Evolutionary conservation across 768 basidiomycete genomes (phyloP).

Genomic region (Russula sp.): DNA sequence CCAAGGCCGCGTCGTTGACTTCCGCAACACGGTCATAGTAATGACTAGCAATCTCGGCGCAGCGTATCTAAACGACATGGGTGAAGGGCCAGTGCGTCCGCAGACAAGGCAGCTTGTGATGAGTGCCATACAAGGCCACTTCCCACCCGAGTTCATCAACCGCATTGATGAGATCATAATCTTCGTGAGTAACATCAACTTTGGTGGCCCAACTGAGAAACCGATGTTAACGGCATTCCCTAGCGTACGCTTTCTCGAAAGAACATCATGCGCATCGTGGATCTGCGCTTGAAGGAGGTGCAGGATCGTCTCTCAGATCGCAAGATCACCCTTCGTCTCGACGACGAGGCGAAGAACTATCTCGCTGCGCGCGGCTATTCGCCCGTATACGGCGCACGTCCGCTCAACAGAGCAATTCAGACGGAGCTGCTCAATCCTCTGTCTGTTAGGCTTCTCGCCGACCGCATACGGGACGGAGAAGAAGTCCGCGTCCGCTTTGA

Average conservation of each 20-base stretch:
- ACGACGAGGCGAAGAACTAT: slow-evolving; percentile 69
- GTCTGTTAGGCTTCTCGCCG: slow-evolving; percentile 77
- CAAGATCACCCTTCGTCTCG: slow-evolving; percentile 76
- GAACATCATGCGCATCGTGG: slow-evolving; percentile 81
- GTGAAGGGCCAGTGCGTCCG: slow-evolving; percentile 59
- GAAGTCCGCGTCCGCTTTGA: slow-evolving; percentile 71
- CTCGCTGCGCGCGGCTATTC: slow-evolving; percentile 75
- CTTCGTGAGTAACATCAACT: slow-evolving; percentile 39
- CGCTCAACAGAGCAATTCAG: slow-evolving; percentile 87
- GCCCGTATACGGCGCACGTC: slow-evolving; percentile 83
- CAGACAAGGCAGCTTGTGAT: slow-evolving; percentile 64
- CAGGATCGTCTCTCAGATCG: slow-evolving; percentile 71
- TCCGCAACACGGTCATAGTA: slow-evolving; percentile 88
- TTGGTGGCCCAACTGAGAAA: slow-evolving; percentile 12
- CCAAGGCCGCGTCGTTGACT: slow-evolving; percentile 84
- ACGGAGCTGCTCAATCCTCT: slow-evolving; percentile 89
- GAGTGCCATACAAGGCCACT: slow-evolving; percentile 73
- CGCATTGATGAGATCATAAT: slow-evolving; percentile 83
- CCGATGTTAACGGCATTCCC: slow-evolving; percentile 31
- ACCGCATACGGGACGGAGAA: slow-evolving; percentile 78
- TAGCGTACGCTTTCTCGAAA: slow-evolving; percentile 74
- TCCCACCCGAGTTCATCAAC: slow-evolving; percentile 91
- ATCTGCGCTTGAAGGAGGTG: slow-evolving; percentile 80
- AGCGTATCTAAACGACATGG: slow-evolving; percentile 66
- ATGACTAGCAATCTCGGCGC: slow-evolving; percentile 93